These are phyloP conservation scores for Inonotus hispidus DNA, from an alignment of 1,284 basidiomycete genomes.

Conservation along the genomic window DNA sequence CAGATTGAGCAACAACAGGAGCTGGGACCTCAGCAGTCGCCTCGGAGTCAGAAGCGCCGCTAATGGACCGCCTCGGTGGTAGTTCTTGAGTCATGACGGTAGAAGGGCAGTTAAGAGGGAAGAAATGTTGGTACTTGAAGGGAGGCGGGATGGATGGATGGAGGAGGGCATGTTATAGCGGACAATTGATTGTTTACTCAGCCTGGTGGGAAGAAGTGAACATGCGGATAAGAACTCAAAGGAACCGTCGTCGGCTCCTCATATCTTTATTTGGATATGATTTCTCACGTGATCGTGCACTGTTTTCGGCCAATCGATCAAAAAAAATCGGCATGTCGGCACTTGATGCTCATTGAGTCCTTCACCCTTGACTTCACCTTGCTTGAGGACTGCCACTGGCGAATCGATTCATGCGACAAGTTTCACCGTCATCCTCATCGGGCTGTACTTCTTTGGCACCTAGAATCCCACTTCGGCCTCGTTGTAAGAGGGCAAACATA, in stretches of 20 bases:
- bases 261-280: not conserved
- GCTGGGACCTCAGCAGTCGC: not conserved
- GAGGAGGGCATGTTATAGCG: not conserved
- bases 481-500: no score
- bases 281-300: not conserved
- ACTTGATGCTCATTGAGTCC: no score
- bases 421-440: no score
- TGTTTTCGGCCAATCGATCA: no score
- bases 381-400: no score
- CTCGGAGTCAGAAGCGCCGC: not conserved
- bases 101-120: not conserved
- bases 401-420: no score
- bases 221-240: not conserved
- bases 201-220: not conserved
- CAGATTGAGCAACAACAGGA: not conserved
- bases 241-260: not conserved
- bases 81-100: not conserved
- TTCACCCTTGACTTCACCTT: no score
- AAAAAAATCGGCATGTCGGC: no score
- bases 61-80: constrained; percentile 1
- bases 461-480: no score
- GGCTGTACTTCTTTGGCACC: no score
- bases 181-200: not conserved
- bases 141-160: no score
- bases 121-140: not conserved